Evolutionary conservation across 139 green algal genomes (phyloP), one percentile per base, ranked within the genome.

Genomic region (Chlorella sp.): DNA sequence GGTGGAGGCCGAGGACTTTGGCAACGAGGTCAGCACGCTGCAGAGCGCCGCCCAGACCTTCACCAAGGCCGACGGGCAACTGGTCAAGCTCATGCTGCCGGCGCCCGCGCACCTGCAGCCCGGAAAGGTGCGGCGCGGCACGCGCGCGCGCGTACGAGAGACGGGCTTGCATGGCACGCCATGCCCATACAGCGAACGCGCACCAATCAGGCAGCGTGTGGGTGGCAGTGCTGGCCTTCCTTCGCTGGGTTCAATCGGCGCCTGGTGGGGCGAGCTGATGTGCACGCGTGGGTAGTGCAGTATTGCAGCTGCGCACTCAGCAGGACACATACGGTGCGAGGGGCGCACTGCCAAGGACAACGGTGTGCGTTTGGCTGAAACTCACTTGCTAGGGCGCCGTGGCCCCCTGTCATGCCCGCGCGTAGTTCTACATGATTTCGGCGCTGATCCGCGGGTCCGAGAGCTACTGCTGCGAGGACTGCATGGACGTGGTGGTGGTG

Each of bases 401-500:
- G 35, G 62, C 30, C 31, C 35, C n/a, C 20, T 33, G 59, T 64
- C 14, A 29, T 64, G 23, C 35, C 5, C 5, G n/a, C 35, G 62
- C 62, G 33, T 80, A 85, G 50, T 72, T 71, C 62, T 93, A 91
- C 79, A 89, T 93, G 84, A 65, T 93, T 35, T 85, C 73, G 17
- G 81, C 84, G 30, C 69, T 89, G 32, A 88, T 91, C 66, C 90
- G 64, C 42, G 85, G 88, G 61, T 71, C 73, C 4, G 88, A 92
- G 72, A 83, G 69, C n/a, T 89, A 82, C 75, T 89, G 82, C 74
- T 91, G 88, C 66, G 88, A 93, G 70, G 86, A 93, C 6, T 93
- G 88, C 75, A 69, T 93, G 69, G 79, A 87, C 22, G 73, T 49
- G 2, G 86, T 93, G 17, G 74, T 93, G 5, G 81, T 81, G 31